A percentile compares a stretch with the other conserved stretches of the same genome.
These are phyloP conservation scores for Metschnikowia cubensis DNA, from an alignment of 805 yeast species.

Conservation along the genomic window DNA sequence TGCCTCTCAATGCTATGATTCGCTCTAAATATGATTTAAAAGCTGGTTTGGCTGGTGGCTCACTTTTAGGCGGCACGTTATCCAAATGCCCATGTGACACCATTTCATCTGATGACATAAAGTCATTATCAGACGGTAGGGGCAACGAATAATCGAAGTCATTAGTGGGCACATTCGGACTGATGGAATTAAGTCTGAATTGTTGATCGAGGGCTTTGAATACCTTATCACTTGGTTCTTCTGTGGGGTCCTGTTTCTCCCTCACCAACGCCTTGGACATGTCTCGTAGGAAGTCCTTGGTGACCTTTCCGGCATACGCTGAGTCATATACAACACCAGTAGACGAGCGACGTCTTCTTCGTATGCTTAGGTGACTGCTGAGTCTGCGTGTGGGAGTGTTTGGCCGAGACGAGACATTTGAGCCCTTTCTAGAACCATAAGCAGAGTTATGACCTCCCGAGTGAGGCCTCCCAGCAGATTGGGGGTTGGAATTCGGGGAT, in stretches of 20 bases:
- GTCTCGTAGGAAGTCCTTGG: conserved; percentile 34
- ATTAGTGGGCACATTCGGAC: conserved; percentile 10
- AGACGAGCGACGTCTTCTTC: conserved; percentile 18
- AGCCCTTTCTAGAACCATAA: neutral
- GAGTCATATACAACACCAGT: conserved; percentile 24
- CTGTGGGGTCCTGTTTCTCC: conserved; percentile 15
- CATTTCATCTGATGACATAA: conserved; percentile 11
- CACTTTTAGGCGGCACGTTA: neutral
- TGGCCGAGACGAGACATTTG: conserved; percentile 5
- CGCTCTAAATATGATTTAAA: conserved; percentile 30
- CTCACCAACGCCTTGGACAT: conserved; percentile 29
- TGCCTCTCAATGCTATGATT: conserved; percentile 21
- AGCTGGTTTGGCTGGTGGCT: conserved; percentile 8
- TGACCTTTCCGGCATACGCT: conserved; percentile 33
- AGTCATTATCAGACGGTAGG: conserved; percentile 19
- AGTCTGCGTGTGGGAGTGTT: conserved; percentile 14
- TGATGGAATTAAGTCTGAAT: conserved; percentile 9
- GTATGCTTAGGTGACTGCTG: conserved; percentile 13
- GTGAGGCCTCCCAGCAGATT: neutral
- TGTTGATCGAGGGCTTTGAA: conserved; percentile 12
- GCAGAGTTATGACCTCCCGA: neutral
- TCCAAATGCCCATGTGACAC: conserved; percentile 5
- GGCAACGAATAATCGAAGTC: conserved; percentile 29
- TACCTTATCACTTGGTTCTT: conserved; percentile 11
- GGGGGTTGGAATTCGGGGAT: neutral